Percentiles rank a stretch among this genome's conserved stretches.
phyloP scores from a whole-genome alignment of 2,329 filamentous ascomycete genomes.

The Beauveria varroae region DNA sequence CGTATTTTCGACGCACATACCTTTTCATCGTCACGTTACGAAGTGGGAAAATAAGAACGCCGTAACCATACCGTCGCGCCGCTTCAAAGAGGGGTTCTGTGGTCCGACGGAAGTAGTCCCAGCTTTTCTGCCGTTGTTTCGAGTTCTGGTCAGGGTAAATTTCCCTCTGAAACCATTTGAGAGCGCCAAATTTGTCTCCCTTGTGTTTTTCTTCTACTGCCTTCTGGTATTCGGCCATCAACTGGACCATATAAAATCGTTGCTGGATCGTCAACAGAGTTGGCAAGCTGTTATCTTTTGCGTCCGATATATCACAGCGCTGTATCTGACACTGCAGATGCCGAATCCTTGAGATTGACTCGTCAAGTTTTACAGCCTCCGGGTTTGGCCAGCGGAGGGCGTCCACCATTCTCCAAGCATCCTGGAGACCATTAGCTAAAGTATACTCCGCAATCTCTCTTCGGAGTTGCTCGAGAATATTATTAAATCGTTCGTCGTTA shows the following conservation, averaged over 20 bases:
- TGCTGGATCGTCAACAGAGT: not conserved
- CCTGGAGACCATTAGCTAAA: not conserved
- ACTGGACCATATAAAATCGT: conserved; percentile 4
- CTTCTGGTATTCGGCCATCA: conserved; percentile 2
- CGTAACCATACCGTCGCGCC: not conserved
- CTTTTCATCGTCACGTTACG: no score
- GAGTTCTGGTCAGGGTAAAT: not conserved
- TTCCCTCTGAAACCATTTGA: not conserved
- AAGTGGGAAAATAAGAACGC: not conserved
- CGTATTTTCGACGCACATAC: no score
- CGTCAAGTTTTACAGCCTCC: not conserved
- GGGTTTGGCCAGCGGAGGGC: not conserved
- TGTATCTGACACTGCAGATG: not conserved
- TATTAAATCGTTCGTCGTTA: not conserved
- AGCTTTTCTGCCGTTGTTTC: not conserved
- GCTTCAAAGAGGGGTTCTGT: not conserved
- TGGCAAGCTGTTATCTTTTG: not conserved
- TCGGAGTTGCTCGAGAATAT: not conserved
- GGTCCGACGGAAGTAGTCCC: no score
- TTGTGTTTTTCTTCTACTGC: not conserved
- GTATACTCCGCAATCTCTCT: not conserved
- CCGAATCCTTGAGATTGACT: not conserved
- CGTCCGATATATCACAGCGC: not conserved
- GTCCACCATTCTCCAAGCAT: not conserved
- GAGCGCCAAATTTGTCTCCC: not conserved